Conservation (phyloP, 805 yeast genomes). For the Lachancea sp. region DNA sequence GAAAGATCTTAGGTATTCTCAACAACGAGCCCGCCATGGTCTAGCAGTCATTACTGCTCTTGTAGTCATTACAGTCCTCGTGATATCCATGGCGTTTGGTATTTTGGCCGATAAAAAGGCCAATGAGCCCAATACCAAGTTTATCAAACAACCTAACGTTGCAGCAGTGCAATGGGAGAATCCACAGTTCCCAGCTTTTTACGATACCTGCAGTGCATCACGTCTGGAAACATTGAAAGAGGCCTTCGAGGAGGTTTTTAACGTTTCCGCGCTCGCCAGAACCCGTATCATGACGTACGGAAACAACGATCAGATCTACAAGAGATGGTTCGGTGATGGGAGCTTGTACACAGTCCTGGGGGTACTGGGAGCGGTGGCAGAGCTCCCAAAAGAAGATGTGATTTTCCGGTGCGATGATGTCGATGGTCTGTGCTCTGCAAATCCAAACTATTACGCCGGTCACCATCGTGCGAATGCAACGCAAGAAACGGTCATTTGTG, state of each 20-base stretch:
- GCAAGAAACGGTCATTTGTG: slow-evolving; percentile 40
- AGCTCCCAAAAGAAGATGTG: slow-evolving; percentile 32
- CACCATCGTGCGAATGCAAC: slow-evolving; percentile 35
- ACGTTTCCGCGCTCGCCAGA: slow-evolving; percentile 33
- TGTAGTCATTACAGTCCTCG: not conserved
- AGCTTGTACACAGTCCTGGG: slow-evolving; percentile 35
- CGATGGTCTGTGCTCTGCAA: slow-evolving; percentile 33
- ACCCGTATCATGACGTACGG: slow-evolving; percentile 34
- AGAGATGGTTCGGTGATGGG: slow-evolving; percentile 37
- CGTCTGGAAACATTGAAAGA: slow-evolving; percentile 13
- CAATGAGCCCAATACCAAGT: not conserved
- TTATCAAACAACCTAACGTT: not conserved
- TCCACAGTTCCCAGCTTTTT: slow-evolving; percentile 13
- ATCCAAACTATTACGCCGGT: slow-evolving; percentile 35
- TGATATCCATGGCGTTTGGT: slow-evolving; percentile 4
- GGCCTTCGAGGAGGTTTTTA: slow-evolving; percentile 32
- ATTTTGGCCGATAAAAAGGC: not conserved
- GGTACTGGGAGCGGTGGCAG: slow-evolving; percentile 30
- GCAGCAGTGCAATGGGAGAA: slow-evolving; percentile 9
- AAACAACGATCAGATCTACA: slow-evolving; percentile 29
- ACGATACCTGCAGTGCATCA: slow-evolving; percentile 14
- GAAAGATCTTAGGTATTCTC: not conserved
- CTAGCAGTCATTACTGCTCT: not conserved
- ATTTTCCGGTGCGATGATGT: slow-evolving; percentile 38
- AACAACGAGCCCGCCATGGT: not conserved